Evolutionary conservation across 352 stramenopile genomes (phyloP).

Genomic region (Phytopythium delawarense): DNA sequence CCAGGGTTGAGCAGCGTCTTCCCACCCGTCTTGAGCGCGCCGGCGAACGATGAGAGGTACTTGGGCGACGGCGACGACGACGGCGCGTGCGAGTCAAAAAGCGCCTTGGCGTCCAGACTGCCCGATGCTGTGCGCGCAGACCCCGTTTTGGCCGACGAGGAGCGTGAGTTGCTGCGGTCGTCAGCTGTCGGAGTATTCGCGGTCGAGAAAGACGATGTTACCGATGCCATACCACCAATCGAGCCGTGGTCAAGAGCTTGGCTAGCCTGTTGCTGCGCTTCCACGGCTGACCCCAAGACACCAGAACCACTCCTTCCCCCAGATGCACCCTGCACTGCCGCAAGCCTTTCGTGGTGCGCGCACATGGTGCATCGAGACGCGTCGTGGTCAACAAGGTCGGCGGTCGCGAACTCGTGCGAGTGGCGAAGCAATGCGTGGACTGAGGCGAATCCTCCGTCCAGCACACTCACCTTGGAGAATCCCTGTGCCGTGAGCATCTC

Average conservation of each 20-base stretch:
- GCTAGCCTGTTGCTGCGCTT: background rate
- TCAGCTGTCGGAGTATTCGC: background rate
- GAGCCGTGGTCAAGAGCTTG: background rate
- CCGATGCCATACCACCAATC: background rate
- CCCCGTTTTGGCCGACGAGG: background rate
- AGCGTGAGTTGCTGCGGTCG: constrained; percentile 1
- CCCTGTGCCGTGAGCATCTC: constrained; percentile 71
- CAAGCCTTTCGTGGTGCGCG: constrained; percentile 40
- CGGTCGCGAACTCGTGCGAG: constrained; percentile 49
- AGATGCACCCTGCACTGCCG: background rate
- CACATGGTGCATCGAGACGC: constrained; percentile 55
- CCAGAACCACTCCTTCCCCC: background rate
- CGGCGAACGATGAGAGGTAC: constrained; percentile 71
- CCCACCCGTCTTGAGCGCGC: constrained; percentile 57
- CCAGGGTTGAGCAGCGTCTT: constrained; percentile 67
- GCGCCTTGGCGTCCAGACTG: constrained; percentile 28
- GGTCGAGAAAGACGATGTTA: background rate
- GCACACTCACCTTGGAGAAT: constrained; percentile 69
- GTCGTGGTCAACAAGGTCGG: constrained; percentile 75
- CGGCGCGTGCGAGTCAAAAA: constrained; percentile 29
- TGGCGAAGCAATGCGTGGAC: constrained; percentile 48
- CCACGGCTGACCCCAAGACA: background rate
- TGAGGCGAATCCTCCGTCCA: constrained; percentile 68
- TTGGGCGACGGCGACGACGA: constrained; percentile 1
- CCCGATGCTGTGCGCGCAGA: constrained; percentile 4